Evolutionary conservation across 139 green algal species (phyloP), one percentile per base, ranked within the genome.

Genomic region (Closterium sp.): DNA sequence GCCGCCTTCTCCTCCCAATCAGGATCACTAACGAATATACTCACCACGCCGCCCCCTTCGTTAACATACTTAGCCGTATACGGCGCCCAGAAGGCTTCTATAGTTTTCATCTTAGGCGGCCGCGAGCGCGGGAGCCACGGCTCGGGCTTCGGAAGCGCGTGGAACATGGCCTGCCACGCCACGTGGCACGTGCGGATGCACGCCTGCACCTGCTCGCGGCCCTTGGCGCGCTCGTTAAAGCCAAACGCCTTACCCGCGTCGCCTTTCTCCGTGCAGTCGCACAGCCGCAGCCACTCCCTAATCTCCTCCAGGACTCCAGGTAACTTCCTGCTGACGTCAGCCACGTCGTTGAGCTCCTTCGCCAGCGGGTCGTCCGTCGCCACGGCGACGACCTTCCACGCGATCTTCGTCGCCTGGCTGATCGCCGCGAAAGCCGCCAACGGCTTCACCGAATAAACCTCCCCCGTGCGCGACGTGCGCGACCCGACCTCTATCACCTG

Each of bases 401-500:
- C 43, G 55, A 92, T 69, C 36, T 89, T 30, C 32, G 83, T 4
- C 19, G 10, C 81, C 31, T 43, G 12, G 31, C 89, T 33, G 38
- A 92, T 89, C 84, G 86, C 89, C 64, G 69, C 81, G 64, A 92
- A 92, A 21, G 84, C 31, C 19, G 33, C 89, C 0, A 92, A 21
- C 21, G 89, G 89, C 81, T 92, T 92, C 76, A 92, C 89, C 2
- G 83, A 25, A 32, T 92, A 92, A 30, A 92, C 89, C 32, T 89
- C 69, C 23, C 89, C 89, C 84, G 89, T 30, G 19, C 34, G 43
- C 84, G 76, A 31, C 81, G 36, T 81, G n/a, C 81, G 21, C 84
- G 76, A 28, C 9, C 89, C 89, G 34, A 92, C 83, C 89, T 92
- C 89, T 12, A 92, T 21, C 21, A 89, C 89, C 33, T 92, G 81